Evolutionary conservation across 176 grass and related monocot species (phyloP), one percentile per base, ranked within the genome.

Genomic region (Carex parvula): DNA sequence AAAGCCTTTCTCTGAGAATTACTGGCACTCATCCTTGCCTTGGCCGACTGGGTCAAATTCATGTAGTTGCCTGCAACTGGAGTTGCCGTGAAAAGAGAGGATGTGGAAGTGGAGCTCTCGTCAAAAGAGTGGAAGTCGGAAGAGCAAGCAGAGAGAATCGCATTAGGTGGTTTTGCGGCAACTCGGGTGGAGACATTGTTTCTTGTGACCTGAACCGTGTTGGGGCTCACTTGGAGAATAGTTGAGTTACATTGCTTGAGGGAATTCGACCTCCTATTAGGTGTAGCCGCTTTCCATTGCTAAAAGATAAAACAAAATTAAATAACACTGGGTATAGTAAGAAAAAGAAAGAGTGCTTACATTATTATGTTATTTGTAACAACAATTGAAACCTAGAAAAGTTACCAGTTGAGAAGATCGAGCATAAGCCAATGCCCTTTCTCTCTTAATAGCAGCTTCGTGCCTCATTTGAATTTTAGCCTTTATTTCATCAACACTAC

Each of bases 391-490:
- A 76, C 17, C 1, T 37, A 69, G 32, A 83, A 58, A 64, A 59
- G 3, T 24, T 79, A 98, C 95, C 92, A 89, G 87, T 62, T 93
- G 92, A 33, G 87, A 91, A 44, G 87, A 91, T 71, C 89, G 87
- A 80, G 92, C 85, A 73, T 98, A 98, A 83, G 95, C 70, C 63
- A 87, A 88, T 7, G 90, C 89, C 50, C 92, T 91, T 24, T 94
- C 95, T 86, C 92, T 91, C 73, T 90, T 98, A 13, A 93, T 82
- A 9, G 87, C 90, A 81, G 90, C 95, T 76, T 93, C 89, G 42
- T 90, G 90, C 86, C 89, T 98, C 90, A 94, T 88, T 10, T 94
- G 86, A 39, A 94, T 80, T 81, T 93, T 94, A 67, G 92, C 69
- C 88, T 57, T 91, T 8, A 98, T 30, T 66, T 92, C 95, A 66